Evolutionary conservation across 139 green algal species (phyloP).

Genomic region (Auxenochlorella pyrenoidosa): DNA sequence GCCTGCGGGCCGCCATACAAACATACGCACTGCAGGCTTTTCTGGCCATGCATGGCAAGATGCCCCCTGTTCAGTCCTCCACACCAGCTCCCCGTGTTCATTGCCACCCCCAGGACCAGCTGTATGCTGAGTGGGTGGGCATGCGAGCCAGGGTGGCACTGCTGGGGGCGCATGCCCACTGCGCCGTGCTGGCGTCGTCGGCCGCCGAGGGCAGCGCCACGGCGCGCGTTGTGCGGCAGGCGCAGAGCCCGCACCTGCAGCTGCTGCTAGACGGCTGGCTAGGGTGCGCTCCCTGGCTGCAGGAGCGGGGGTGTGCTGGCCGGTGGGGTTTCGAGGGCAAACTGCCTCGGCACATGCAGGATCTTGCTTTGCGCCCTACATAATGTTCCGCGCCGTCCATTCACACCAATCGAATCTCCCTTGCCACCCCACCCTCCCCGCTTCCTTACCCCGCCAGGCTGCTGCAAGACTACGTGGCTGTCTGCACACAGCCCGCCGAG

Average conservation of each 20-base stretch:
- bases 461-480: constrained; percentile 67
- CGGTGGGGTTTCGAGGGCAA: no score
- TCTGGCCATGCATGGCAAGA: no score
- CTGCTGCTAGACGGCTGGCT: constrained; percentile 41
- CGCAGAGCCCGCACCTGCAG: constrained; percentile 46
- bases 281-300: neutral
- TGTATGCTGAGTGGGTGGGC: constrained; percentile 82
- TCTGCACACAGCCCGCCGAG: constrained; percentile 50
- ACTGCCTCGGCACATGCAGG: no score
- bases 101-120: constrained; percentile 26
- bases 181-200: constrained; percentile 47
- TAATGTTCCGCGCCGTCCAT: no score
- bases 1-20: neutral
- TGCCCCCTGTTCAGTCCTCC: no score
- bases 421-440: neutral
- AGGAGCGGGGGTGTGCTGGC: no score
- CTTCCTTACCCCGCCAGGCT: constrained; percentile 31
- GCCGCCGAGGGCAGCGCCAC: constrained; percentile 9
- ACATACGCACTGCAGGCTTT: no score
- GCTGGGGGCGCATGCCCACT: constrained; percentile 76
- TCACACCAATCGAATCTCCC: neutral
- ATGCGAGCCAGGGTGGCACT: constrained; percentile 51
- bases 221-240: constrained; percentile 31
- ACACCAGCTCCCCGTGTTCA: no score
- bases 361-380: no score